Base-by-base conservation (phyloP, 495 filamentous ascomycete genomes). In the Poronia punctata region DNA sequence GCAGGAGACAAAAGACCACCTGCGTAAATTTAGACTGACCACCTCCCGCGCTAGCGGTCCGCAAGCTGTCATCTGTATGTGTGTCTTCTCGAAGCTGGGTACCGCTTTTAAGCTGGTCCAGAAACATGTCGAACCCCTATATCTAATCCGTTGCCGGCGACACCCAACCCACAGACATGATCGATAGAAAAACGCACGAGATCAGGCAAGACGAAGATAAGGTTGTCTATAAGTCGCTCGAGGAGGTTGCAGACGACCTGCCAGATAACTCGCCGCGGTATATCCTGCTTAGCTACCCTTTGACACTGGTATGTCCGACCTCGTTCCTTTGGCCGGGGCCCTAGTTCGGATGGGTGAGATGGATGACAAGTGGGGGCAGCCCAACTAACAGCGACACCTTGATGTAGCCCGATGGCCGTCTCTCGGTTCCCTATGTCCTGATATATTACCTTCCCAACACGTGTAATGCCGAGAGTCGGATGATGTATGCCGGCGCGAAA, bases 401-500 rank as follows among this genome's bases (percentile, higher is more conserved):
- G 38, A 38, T 40, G 28, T 30, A 72, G 66, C 57, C 67, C n/a
- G 65, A 61, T 38, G 69, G 69, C 23, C 66, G 69, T 7, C 27
- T 66, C 19, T 66, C 64, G 7, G 61, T 65, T 6, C 92, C 90
- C 17, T 98, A 97, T 60, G 88, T 95, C 28, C 76, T 98, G 56
- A 66, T 98, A 25, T 95, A 88, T 67, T 95, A 89, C 62, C 75
- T 96, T 33, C 92, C 92, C 12, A 82, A 77, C 31, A 95, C 89
- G 31, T 88, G 85, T 66, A 94, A 92, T 60, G 74, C 68, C 45
- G 82, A 83, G 46, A 61, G 82, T 56, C 79, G 85, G 35, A 97
- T 96, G 92, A 73, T 88, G 66, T 98, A 98, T 64, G 92, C 92
- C 12, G 80, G 87, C 14, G 90, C 90, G 17, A 94, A 93, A 60